Evolutionary conservation across 768 basidiomycete species (phyloP), one percentile per base, ranked within the genome.

Genomic region (Zangia roseola): DNA sequence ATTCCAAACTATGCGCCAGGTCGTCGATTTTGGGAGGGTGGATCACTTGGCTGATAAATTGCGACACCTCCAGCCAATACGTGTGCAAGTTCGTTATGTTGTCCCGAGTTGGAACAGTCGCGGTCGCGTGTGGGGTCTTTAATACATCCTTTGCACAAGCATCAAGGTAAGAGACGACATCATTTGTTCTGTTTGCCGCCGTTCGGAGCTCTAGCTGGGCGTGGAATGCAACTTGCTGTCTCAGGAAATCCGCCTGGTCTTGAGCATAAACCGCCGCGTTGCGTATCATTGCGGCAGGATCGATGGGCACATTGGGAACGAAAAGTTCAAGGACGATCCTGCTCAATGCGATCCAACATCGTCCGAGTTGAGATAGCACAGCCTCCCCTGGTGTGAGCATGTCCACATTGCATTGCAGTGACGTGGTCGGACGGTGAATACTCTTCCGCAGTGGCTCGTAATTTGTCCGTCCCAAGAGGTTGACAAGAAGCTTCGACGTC

Each of bases 251-350:
- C 26, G 70, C 56, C 45, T 82, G 74, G 41, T 72, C 59, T 24
- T 62, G 59, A 62, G 76, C 73, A 24, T 83, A 80, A 25, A 71
- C 64, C 2, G 60, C 59, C 0, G 72, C 69, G 40, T 72, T 78
- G 43, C 71, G 75, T 45, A 82, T 75, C 28, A 84, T 77, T 20
- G 82, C 83, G 7, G 85, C 83, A 23, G 97, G 97, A 64, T 99
- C 97, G 41, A 97, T 69, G 3, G 94, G 92, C 2, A 81, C 71
- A 63, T 91, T 79, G 0, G 97, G 93, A 33, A 98, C 74, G 60
- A 86, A 86, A 17, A 94, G 76, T 4, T 84, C 74, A 20, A 92
- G 63, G 21, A 94, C 66, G 45, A 84, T 55, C 16, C 74, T 74
- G 38, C 80, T 76, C 41, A 89, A 61, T 1, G 76, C 77, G 26